Percentiles rank a stretch among this genome's conserved stretches.
Conservation (phyloP, 2,329 filamentous ascomycete genomes). For the Alternaria arbusti region DNA sequence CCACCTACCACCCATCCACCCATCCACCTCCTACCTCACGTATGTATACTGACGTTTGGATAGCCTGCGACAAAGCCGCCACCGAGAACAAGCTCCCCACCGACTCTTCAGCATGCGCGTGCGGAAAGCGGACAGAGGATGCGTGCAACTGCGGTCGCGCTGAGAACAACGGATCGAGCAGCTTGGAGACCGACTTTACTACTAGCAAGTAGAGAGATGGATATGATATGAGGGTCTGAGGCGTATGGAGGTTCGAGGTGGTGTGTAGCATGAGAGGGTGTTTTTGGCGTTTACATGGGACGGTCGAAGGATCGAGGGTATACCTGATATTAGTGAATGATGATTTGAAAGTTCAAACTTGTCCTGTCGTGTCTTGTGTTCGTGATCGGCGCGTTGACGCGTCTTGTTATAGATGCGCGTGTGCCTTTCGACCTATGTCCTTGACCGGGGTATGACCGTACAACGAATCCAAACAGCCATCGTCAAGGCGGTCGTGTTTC, state of each 20-base stretch:
- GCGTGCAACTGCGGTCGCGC: constrained; percentile 83
- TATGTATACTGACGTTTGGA: constrained; percentile 12
- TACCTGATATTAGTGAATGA: background rate
- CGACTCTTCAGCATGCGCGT: constrained; percentile 71
- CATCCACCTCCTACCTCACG: accelerated
- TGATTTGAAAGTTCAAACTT: background rate
- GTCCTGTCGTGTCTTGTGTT: background rate
- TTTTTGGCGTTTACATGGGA: constrained; percentile 13
- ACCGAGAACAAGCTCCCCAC: constrained; percentile 72
- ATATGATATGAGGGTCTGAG: background rate
- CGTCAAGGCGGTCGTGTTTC: too few relatives aligned
- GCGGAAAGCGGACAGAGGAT: constrained; percentile 72
- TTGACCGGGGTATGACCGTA: too few relatives aligned
- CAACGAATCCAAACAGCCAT: too few relatives aligned
- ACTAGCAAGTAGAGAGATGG: constrained; percentile 59
- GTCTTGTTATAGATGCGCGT: background rate
- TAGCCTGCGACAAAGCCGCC: constrained; percentile 73
- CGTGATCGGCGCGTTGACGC: background rate
- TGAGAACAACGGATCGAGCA: constrained; percentile 65
- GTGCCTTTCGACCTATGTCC: too few relatives aligned
- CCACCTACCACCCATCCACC: background rate
- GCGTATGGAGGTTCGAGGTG: background rate
- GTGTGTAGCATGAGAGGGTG: constrained; percentile 10
- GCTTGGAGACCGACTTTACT: constrained; percentile 86
- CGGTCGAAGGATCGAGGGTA: background rate